Percentiles rank a stretch among this genome's conserved stretches.
These are phyloP conservation scores for Tanacetum coccineum DNA, from an alignment of 129 eudicot genomes.

Conservation along the genomic window DNA sequence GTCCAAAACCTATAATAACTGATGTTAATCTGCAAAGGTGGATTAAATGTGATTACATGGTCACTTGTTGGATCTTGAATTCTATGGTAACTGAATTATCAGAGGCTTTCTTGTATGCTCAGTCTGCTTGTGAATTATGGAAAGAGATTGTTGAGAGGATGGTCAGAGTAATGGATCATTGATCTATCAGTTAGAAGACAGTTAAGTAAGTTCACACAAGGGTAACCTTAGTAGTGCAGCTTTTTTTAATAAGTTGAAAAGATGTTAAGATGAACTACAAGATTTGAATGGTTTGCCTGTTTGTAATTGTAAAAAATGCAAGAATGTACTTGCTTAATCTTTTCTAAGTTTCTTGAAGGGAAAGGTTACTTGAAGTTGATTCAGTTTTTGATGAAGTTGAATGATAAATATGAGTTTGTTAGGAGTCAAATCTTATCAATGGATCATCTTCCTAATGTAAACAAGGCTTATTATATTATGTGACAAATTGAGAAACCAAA, in stretches of 20 bases:
- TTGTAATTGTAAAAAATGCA: neutral
- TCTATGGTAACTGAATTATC: too few relatives aligned
- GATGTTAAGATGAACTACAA: neutral
- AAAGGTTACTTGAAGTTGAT: neutral
- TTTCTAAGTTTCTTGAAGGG: neutral
- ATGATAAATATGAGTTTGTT: too few relatives aligned
- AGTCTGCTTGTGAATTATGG: neutral
- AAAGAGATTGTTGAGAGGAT: neutral
- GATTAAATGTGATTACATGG: neutral
- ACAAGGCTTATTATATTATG: neutral
- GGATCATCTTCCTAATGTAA: too few relatives aligned
- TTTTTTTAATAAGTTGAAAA: neutral
- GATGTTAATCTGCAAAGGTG: neutral
- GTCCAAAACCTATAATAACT: neutral
- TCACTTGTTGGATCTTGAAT: neutral
- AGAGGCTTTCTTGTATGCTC: too few relatives aligned
- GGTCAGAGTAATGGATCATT: neutral
- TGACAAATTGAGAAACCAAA: neutral
- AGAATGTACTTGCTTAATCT: neutral
- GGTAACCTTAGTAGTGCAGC: neutral
- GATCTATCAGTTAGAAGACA: neutral
- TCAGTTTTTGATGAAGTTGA: too few relatives aligned
- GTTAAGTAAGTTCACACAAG: neutral
- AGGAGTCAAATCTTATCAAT: too few relatives aligned
- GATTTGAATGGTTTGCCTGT: neutral